These are phyloP conservation scores for Calonectria pteridis DNA, from an alignment of 2,329 filamentous ascomycete species.

Conservation along the genomic window DNA sequence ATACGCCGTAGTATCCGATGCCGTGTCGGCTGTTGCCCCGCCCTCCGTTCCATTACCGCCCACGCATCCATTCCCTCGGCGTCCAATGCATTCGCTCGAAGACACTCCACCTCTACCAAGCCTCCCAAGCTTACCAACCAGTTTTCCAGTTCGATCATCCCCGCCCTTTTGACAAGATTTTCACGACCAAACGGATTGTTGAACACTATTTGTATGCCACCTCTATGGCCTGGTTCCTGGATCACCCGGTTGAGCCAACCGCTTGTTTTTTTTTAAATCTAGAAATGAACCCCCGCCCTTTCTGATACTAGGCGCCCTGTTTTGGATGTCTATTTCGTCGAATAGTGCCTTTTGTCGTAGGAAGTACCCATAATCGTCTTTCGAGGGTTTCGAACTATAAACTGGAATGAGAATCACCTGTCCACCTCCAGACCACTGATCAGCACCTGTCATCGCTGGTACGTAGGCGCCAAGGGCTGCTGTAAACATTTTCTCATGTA, in stretches of 20 bases:
- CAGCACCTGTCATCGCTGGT: slow-evolving; percentile 70
- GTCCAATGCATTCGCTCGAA: slow-evolving; percentile 66
- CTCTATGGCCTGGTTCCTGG: too few relatives aligned
- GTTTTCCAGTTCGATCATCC: slow-evolving; percentile 65
- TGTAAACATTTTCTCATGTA: slow-evolving; percentile 63
- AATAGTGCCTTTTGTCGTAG: too few relatives aligned
- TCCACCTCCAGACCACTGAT: slow-evolving; percentile 67
- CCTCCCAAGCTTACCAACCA: slow-evolving; percentile 72
- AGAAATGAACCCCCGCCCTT: too few relatives aligned
- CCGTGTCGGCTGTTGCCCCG: slow-evolving; percentile 69
- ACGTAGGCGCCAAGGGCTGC: slow-evolving; percentile 61
- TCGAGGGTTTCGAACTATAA: slow-evolving; percentile 66
- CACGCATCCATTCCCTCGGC: slow-evolving; percentile 65
- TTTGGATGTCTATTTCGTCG: slow-evolving; percentile 58
- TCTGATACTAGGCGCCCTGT: slow-evolving; percentile 19
- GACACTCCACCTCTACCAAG: slow-evolving; percentile 62
- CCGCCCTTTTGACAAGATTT: too few relatives aligned
- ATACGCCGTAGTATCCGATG: slow-evolving; percentile 69
- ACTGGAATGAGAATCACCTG: slow-evolving; percentile 68
- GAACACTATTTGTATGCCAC: too few relatives aligned
- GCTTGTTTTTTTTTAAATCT: too few relatives aligned
- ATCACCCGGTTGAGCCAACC: too few relatives aligned
- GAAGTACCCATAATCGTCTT: slow-evolving; percentile 71
- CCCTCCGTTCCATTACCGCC: slow-evolving; percentile 73
- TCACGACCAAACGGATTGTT: too few relatives aligned